These are phyloP conservation scores for Malus hybrid DNA, from an alignment of 331 rosid genomes.

Conservation along the genomic window DNA sequence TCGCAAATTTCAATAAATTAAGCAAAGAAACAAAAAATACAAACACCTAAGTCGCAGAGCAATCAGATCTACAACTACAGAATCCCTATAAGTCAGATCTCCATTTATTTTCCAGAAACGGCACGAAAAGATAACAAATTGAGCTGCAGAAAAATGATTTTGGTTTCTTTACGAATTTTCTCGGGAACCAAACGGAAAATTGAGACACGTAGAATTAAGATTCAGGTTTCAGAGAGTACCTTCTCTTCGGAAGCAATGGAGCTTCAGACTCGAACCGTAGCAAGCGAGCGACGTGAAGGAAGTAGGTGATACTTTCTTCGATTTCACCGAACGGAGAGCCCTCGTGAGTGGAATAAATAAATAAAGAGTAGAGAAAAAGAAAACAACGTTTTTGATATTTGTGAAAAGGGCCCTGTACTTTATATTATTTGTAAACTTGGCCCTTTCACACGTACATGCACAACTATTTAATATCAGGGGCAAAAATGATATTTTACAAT, in stretches of 20 bases:
- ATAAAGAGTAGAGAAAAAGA: background rate
- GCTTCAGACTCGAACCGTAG: constrained; percentile 35
- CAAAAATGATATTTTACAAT: no score
- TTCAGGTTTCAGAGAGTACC: constrained; percentile 17
- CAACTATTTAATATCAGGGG: no score
- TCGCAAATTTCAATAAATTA: background rate
- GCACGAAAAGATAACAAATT: background rate
- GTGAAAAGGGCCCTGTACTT: constrained; percentile 1
- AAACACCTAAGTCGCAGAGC: background rate
- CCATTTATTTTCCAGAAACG: background rate
- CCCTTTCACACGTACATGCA: background rate
- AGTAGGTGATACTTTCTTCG: background rate
- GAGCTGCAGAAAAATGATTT: background rate
- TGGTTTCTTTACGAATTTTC: background rate
- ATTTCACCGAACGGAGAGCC: constrained; percentile 23
- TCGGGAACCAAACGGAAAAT: background rate
- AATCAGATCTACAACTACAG: constrained; percentile 30
- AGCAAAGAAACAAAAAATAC: background rate
- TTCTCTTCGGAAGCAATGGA: constrained; percentile 1
- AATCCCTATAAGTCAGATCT: constrained; percentile 10
- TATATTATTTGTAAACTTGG: background rate
- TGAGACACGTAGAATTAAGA: background rate
- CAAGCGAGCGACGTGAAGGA: background rate
- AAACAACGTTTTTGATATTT: background rate
- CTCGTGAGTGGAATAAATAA: background rate